Base-by-base conservation (phyloP, 2,329 filamentous ascomycete genomes). In the Fusarium robinianum region DNA sequence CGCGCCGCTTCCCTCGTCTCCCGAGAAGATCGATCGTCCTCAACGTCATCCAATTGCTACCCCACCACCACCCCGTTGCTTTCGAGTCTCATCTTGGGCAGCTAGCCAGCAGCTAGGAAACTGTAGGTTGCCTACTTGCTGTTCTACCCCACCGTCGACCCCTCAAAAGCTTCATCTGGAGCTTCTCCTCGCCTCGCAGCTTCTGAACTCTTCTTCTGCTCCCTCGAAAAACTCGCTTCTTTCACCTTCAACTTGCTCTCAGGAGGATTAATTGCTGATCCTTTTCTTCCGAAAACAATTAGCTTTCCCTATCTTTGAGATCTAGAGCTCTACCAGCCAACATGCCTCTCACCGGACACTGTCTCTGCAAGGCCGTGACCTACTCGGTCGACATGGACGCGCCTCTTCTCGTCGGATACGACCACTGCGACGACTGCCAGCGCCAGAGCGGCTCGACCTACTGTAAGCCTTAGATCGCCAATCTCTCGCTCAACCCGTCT, bases 381-480 rank as follows among this genome's bases (percentile, higher is more conserved):
- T 90, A 89, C 76, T 76, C 76, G 63, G 72, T 68, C 36, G 74
- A 77, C 64, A 67, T 77, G 46, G 76, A 79, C 17, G 70, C 67
- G 34, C 76, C 77, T 39, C 61, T 78, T 41, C 29, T 78, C 66
- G 80, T 79, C 37, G 83, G 78, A 53, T 86, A 87, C 66, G 85
- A 87, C 64, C 83, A 87, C 73, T 87, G 83, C 61, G 83, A 87
- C 63, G 83, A 86, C 69, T 87, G 83, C 76, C 83, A 87, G 70
- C 81, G 83, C 62, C 83, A 87, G 70, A 78, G 70, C 36, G 83
- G 83, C 53, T 85, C 81, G 12, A 85, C 83, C 45, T 87, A 87
- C 68, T 86, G 80, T 83, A 67, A 52, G 77, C 63, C n/a, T 18
- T 14, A 26, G 23, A 15, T 29, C 18, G 10, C 23, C 21, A 8